These are phyloP conservation scores for Ophiostoma ips DNA, from an alignment of 2,329 filamentous ascomycete genomes.

Conservation along the genomic window DNA sequence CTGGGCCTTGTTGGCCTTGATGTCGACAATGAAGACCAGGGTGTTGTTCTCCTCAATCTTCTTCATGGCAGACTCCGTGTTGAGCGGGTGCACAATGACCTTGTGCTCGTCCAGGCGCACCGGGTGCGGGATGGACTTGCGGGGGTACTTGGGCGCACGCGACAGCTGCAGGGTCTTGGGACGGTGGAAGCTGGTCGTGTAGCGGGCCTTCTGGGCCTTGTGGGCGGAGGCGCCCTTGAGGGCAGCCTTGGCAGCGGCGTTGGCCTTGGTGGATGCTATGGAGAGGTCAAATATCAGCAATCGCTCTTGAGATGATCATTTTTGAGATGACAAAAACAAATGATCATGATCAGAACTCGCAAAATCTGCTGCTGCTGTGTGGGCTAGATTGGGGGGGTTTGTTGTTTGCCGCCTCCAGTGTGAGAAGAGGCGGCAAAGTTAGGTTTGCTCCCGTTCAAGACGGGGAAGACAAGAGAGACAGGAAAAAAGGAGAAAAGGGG, in stretches of 20 bases:
- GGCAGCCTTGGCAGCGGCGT: conserved; percentile 86
- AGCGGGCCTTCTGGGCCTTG: conserved; percentile 87
- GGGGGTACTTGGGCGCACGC: conserved; percentile 87
- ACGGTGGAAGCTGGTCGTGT: conserved; percentile 88
- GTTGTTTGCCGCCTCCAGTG: not conserved
- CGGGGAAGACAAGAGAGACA: not conserved
- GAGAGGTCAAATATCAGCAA: conserved; percentile 48
- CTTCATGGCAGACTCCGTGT: conserved; percentile 99
- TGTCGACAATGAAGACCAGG: conserved; percentile 90
- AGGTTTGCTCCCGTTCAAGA: conserved; percentile 1
- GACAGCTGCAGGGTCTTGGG: conserved; percentile 93
- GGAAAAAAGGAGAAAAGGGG: not conserved
- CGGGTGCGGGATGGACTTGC: conserved; percentile 82
- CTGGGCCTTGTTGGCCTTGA: conserved; percentile 99
- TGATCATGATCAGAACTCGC: conserved; percentile 44
- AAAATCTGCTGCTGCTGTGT: conserved; percentile 60
- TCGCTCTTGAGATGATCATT: conserved; percentile 39
- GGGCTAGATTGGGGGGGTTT: not conserved
- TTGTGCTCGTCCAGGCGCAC: conserved; percentile 94
- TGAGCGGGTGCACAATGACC: conserved; percentile 94
- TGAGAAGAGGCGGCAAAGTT: not conserved
- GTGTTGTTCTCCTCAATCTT: conserved; percentile 99
- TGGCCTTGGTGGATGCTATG: conserved; percentile 67
- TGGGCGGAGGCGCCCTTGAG: conserved; percentile 63
- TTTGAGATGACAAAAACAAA: not conserved